Conservation (phyloP, 1,139 yeast species). For the Candida neerlandica region DNA sequence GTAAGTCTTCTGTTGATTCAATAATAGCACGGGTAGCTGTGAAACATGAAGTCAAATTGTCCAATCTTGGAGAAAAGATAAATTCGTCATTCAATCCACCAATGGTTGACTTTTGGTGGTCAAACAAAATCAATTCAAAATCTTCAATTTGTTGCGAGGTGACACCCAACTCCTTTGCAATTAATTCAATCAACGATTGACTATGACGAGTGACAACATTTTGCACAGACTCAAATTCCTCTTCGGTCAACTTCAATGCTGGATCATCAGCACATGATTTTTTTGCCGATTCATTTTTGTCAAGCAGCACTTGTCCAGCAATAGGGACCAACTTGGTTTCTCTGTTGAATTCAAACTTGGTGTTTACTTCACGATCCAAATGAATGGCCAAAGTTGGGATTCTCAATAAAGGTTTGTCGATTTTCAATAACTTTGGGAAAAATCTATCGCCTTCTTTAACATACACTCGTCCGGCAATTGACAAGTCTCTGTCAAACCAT, state of each 20-base stretch:
- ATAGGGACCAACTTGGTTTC: constrained; percentile 88
- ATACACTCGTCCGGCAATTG: constrained; percentile 90
- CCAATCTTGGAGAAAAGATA: constrained; percentile 90
- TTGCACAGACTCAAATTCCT: constrained; percentile 67
- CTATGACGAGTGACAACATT: constrained; percentile 76
- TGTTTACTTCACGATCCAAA: constrained; percentile 73
- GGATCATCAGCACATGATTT: constrained; percentile 50
- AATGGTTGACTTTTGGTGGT: constrained; percentile 76
- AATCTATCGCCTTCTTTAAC: constrained; percentile 53
- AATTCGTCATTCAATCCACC: constrained; percentile 94
- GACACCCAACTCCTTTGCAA: constrained; percentile 66
- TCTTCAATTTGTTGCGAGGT: constrained; percentile 66
- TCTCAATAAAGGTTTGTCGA: constrained; percentile 81
- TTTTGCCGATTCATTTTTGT: constrained; percentile 29
- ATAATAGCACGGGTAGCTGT: constrained; percentile 74
- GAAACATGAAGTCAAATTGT: constrained; percentile 85
- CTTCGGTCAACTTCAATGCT: constrained; percentile 44
- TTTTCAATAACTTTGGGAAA: constrained; percentile 71
- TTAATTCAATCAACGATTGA: constrained; percentile 62
- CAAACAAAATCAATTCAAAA: constrained; percentile 86
- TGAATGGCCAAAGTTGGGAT: constrained; percentile 97
- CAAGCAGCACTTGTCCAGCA: constrained; percentile 63
- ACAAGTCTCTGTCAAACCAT: constrained; percentile 92
- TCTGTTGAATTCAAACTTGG: constrained; percentile 84
- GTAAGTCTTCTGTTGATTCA: constrained; percentile 49